Conservation (phyloP, 805 yeast genomes). For the Metschnikowia corniflorae region DNA sequence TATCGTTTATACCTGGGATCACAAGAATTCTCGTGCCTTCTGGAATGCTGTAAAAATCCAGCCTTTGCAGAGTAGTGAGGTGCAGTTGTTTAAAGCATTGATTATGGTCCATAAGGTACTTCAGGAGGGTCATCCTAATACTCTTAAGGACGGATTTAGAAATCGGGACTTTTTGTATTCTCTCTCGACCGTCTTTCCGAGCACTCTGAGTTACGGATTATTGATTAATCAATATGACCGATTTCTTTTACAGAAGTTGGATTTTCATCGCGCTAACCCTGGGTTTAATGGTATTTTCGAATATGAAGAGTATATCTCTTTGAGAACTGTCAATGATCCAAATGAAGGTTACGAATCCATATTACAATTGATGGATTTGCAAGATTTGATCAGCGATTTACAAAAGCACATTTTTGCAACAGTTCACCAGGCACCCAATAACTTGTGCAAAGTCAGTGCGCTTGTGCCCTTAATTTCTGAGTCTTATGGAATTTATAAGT, state of each 20-base stretch:
- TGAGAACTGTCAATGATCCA: slow-evolving; percentile 85
- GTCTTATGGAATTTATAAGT: slow-evolving; percentile 88
- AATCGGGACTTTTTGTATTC: slow-evolving; percentile 77
- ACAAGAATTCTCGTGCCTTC: slow-evolving; percentile 74
- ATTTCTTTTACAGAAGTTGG: slow-evolving; percentile 67
- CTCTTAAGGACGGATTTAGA: slow-evolving; percentile 73
- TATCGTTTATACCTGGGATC: slow-evolving; percentile 96
- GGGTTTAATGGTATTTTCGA: slow-evolving; percentile 95
- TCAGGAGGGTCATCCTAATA: slow-evolving; percentile 96
- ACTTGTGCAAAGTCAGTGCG: slow-evolving; percentile 80
- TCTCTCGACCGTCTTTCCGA: slow-evolving; percentile 54
- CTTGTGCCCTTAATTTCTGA: slow-evolving; percentile 89
- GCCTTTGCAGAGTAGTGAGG: slow-evolving; percentile 78
- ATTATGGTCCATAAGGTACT: slow-evolving; percentile 84
- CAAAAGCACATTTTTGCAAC: slow-evolving; percentile 74
- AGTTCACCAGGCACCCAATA: slow-evolving; percentile 53
- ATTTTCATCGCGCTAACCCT: slow-evolving; percentile 78
- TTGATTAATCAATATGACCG: slow-evolving; percentile 74
- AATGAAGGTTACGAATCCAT: slow-evolving; percentile 93
- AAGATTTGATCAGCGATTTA: slow-evolving; percentile 77
- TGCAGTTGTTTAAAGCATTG: slow-evolving; percentile 81
- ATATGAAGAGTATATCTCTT: slow-evolving; percentile 89
- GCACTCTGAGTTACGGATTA: slow-evolving; percentile 56
- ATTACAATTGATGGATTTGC: slow-evolving; percentile 78
- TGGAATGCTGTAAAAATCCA: slow-evolving; percentile 79